Base-by-base conservation (phyloP, 2,329 filamentous ascomycete genomes). In the Sarocladiaceae sp. region DNA sequence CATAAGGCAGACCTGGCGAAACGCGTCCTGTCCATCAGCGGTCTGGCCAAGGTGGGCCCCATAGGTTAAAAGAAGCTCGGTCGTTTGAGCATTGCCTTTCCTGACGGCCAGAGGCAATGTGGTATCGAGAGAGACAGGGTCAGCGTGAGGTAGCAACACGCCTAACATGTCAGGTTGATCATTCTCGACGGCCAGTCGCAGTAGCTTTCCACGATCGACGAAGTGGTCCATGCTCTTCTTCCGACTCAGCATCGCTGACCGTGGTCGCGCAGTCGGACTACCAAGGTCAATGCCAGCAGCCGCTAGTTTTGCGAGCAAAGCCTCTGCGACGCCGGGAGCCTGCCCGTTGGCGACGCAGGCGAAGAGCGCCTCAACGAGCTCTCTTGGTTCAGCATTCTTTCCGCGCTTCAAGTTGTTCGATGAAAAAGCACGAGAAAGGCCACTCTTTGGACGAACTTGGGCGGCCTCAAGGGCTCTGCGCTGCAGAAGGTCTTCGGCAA, bases 251-350 rank as follows among this genome's bases (percentile, higher is more conserved):
- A 82, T 60, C 37, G 71, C 70, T 2, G 72, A 70, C 50, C 75
- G 78, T 52, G 71, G 73, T 58, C 75, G 78, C 51, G 72, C 68
- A 39, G 63, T 66, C 13, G 76, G 69, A 26, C 33, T 36, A 51
- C 78, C 76, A 13, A 82, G 60, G 50, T 80, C 75, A 3, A 78
- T 74, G 13, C 80, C 80, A 1, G 70, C 72, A 1, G 68, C 63
- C 31, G 70, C 67, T 29, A 83, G 64, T 62, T 76, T 79, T 3
- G 64, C 66, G 26, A 83, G 72, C 22, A 83, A 68, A 0, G 76
- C 76, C 59, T 82, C 77, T n/a, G 77, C 79, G 4, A 83, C 74
- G 8, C 75, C 79, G 0, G 79, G 72, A 1, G 77, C 72, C 12
- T 79, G 78, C 15, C 64, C 65, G 44, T 72, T 76, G 31, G 68